Conservation (phyloP, 768 basidiomycete genomes). For the Mycena venus region DNA sequence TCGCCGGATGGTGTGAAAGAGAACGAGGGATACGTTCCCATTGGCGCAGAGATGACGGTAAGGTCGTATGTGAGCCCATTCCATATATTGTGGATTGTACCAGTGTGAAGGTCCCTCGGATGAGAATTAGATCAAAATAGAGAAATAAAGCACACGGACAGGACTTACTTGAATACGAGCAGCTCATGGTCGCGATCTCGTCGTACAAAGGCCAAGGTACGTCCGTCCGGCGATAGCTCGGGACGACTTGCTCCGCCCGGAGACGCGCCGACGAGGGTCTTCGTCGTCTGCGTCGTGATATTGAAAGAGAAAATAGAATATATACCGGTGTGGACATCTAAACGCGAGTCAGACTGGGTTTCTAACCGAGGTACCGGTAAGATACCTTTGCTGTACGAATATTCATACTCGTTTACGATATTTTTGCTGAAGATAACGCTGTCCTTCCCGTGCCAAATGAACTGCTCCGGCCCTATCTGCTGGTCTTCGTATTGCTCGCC, state of each 20-base stretch:
- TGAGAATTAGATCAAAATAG: neutral
- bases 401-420: constrained; percentile 62
- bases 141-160: constrained; percentile 8
- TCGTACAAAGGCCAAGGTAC: constrained; percentile 81
- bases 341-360: neutral
- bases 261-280: constrained; percentile 64
- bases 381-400: constrained; percentile 76
- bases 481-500: constrained; percentile 72
- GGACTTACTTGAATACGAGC: constrained; percentile 74
- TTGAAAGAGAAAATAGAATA: constrained; percentile 80
- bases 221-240: constrained; percentile 75
- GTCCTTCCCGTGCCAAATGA: constrained; percentile 72
- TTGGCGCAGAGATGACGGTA: constrained; percentile 74
- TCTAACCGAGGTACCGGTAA: neutral
- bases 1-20: constrained; percentile 73
- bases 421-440: constrained; percentile 77
- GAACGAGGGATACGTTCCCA: constrained; percentile 86
- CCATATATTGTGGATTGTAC: constrained; percentile 75
- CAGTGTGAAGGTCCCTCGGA: constrained; percentile 76
- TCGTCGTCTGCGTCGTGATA: constrained; percentile 66
- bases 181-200: constrained; percentile 81
- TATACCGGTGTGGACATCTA: constrained; percentile 79
- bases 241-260: constrained; percentile 84
- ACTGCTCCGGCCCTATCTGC: constrained; percentile 82
- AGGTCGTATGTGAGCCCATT: constrained; percentile 79